These are phyloP conservation scores for Aphanomyces cochlioides DNA, from an alignment of 352 stramenopile species.

Conservation along the genomic window DNA sequence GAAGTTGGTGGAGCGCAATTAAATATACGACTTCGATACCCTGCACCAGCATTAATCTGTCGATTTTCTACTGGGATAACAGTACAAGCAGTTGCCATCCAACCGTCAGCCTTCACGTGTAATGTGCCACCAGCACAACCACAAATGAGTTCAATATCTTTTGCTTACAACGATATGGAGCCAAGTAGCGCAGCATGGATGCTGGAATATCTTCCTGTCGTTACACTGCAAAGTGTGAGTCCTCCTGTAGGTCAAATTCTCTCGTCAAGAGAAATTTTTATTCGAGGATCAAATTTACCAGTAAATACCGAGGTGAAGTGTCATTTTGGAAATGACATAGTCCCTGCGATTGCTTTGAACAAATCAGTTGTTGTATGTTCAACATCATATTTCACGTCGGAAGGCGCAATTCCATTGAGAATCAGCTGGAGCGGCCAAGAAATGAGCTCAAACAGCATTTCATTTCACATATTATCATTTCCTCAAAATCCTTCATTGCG, in stretches of 20 bases:
- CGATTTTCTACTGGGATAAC: not conserved
- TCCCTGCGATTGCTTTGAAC: conserved; percentile 2
- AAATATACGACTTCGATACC: not conserved
- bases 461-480: conserved; percentile 5
- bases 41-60: not conserved
- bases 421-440: conserved; percentile 14
- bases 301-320: not conserved
- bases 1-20: conserved; percentile 15
- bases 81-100: not conserved
- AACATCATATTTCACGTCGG: not conserved
- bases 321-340: not conserved
- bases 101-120: not conserved
- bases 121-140: not conserved
- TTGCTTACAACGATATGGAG: conserved; percentile 7
- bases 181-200: not conserved
- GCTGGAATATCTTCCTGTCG: not conserved
- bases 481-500: not conserved
- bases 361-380: conserved; percentile 3
- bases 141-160: not conserved
- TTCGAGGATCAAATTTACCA: conserved; percentile 25
- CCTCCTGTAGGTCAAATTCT: not conserved
- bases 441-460: not conserved
- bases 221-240: conserved; percentile 12
- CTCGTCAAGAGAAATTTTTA: not conserved
- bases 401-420: not conserved